Evolutionary conservation across 1,284 basidiomycete species (phyloP), one percentile per base, ranked within the genome.

Genomic region (Inonotus obliquus): DNA sequence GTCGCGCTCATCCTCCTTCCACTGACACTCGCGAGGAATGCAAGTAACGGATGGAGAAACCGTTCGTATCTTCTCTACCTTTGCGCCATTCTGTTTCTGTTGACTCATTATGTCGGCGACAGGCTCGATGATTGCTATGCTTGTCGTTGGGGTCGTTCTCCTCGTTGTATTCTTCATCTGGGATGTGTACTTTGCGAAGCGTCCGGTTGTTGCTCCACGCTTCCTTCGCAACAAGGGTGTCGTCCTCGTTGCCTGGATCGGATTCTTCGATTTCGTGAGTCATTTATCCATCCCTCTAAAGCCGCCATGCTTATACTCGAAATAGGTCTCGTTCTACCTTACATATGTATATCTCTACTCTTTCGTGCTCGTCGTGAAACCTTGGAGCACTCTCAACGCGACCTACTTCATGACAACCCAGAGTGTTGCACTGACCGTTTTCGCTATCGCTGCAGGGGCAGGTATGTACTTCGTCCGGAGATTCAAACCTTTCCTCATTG

Each of bases 251-350:
- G 77, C 82, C 23, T 70, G 84, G 53, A 85, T 92, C 63, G 87
- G 87, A 7, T 86, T 85, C 69, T 82, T 87, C 62, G 87, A 90
- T 71, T 90, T 89, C 68, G 82, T 84, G 65, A 19, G 81, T 75
- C 17, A 54, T 62, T 39, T 19, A 53, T 60, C 38, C 19, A 39
- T n/a, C 17, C 4, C 51, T 44, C 21, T 49, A 17, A 11, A 29
- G 10, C 27, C 23, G 17, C 4, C 19, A 27, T 27, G 19, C n/a
- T 21, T 29, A 1, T 47, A n/a, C 25, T 10, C 27, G 27, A 5
- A 23, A 49, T 60, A 85, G 83, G 68, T 84, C 56, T 86, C 85
- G 0, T 89, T 81, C 73, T 86, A 83, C 69, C 75, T 87, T 54
- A 82, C 83, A 0, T 82, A 71, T 66, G 79, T 81, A 1, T 87